Evolutionary conservation across 2,329 filamentous ascomycete genomes (phyloP).

Genomic region (Arthrinium puccinioides): DNA sequence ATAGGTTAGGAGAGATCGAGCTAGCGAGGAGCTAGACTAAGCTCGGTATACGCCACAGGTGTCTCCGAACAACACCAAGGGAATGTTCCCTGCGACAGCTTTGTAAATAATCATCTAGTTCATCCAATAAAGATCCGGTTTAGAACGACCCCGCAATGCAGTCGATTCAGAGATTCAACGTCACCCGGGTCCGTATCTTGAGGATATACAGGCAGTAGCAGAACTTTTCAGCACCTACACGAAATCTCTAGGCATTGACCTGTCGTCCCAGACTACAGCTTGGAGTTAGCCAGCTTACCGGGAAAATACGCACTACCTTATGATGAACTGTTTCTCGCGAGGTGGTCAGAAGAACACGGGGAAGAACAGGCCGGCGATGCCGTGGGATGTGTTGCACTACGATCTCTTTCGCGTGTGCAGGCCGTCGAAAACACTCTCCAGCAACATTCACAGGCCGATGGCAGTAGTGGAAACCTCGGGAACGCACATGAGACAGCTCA

Average conservation of each 20-base stretch:
- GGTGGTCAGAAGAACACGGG: background rate
- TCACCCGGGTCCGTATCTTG: background rate
- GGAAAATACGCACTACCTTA: background rate
- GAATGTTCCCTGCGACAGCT: background rate
- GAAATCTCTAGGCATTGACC: background rate
- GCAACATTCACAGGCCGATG: background rate
- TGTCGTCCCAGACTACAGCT: background rate
- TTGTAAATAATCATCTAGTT: background rate
- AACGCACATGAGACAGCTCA: too few species aligned
- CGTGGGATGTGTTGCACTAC: background rate
- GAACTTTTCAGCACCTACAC: conserved; percentile 1
- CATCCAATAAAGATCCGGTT: background rate
- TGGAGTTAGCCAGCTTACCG: background rate
- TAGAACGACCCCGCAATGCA: too few species aligned
- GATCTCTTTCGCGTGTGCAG: background rate
- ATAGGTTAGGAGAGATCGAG: too few species aligned
- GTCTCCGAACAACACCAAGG: background rate
- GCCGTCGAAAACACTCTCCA: too few species aligned
- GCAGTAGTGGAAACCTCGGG: background rate
- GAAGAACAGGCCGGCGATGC: background rate
- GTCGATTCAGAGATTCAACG: too few species aligned
- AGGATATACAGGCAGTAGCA: background rate
- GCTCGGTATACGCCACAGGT: background rate
- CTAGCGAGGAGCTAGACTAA: too few species aligned
- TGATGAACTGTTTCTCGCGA: background rate